phyloP scores from a whole-genome alignment of 306 rosid genomes.

The Morella rubra region DNA sequence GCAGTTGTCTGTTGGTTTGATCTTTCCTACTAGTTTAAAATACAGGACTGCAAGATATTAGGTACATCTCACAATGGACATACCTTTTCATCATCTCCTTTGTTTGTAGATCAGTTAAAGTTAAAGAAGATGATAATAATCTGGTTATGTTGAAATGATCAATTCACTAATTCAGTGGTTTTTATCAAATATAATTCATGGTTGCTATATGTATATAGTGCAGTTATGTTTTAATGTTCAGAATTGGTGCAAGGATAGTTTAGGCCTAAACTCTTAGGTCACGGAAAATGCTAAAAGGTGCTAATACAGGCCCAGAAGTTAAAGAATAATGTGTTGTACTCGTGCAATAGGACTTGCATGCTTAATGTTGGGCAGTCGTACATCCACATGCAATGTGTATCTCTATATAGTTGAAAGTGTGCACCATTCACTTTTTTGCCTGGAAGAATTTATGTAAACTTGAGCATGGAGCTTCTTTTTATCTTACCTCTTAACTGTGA shows the following conservation, averaged over 20 bases:
- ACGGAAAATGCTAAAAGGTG: not conserved
- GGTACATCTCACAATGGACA: not conserved
- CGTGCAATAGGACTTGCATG: not conserved
- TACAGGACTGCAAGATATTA: not conserved
- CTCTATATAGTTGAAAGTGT: not conserved
- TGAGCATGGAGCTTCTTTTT: not conserved
- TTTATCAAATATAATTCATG: not conserved
- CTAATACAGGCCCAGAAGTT: not conserved
- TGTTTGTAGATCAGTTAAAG: not conserved
- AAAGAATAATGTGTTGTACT: not conserved
- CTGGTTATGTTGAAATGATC: not conserved
- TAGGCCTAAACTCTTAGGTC: not conserved
- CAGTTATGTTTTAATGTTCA: not conserved
- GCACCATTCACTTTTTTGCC: not conserved
- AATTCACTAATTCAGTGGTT: too few relatives aligned
- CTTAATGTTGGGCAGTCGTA: not conserved
- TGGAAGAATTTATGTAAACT: not conserved
- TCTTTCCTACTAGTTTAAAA: not conserved
- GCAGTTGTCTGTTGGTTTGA: not conserved
- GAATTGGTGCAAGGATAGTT: not conserved
- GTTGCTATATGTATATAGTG: not conserved
- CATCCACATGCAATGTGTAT: not conserved
- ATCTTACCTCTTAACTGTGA: not conserved
- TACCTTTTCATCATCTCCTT: not conserved
- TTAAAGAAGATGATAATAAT: conserved; percentile 1